phyloP scores from a whole-genome alignment of 2,329 filamentous ascomycete genomes.

The Pyrenochaeta sp. region DNA sequence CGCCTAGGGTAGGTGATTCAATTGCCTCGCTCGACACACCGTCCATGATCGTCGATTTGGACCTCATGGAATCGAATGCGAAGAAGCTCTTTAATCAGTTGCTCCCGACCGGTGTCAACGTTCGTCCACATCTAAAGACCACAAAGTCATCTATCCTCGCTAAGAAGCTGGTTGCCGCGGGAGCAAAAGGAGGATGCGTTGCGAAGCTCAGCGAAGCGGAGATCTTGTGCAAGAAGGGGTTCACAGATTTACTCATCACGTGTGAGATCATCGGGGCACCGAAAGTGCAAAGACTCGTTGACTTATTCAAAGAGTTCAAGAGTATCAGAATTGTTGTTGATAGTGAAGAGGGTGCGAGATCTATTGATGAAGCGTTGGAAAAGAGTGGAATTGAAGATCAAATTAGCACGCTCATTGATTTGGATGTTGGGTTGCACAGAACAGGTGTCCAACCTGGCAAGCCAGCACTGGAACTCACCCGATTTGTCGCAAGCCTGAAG shows the following conservation, averaged over 20 bases:
- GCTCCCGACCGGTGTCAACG: slow-evolving; percentile 55
- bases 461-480: slow-evolving; percentile 52
- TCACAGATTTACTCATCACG: slow-evolving; percentile 61
- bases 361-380: slow-evolving; percentile 56
- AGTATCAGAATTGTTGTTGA: slow-evolving; percentile 59
- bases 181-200: slow-evolving; percentile 61
- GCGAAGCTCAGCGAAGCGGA: slow-evolving; percentile 60
- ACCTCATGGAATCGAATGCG: slow-evolving; percentile 63
- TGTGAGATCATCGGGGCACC: slow-evolving; percentile 59
- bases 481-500: slow-evolving; percentile 47
- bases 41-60: slow-evolving; percentile 64
- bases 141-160: slow-evolving; percentile 61
- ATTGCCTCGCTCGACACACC: slow-evolving; percentile 61
- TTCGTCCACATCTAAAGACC: slow-evolving; percentile 64
- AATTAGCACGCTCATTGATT: slow-evolving; percentile 57
- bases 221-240: slow-evolving; percentile 52
- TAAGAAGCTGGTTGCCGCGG: slow-evolving; percentile 54
- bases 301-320: slow-evolving; percentile 52
- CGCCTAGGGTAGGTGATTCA: slow-evolving; percentile 54
- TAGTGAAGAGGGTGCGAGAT: slow-evolving; percentile 55
- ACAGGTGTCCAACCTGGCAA: slow-evolving; percentile 58
- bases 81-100: slow-evolving; percentile 57
- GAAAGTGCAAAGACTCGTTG: slow-evolving; percentile 59
- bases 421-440: slow-evolving; percentile 61
- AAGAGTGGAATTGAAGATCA: slow-evolving; percentile 47